A percentile compares a stretch with the other conserved stretches of the same genome.
Conservation (phyloP, 768 basidiomycete species). For the Tephrocybe sp. region DNA sequence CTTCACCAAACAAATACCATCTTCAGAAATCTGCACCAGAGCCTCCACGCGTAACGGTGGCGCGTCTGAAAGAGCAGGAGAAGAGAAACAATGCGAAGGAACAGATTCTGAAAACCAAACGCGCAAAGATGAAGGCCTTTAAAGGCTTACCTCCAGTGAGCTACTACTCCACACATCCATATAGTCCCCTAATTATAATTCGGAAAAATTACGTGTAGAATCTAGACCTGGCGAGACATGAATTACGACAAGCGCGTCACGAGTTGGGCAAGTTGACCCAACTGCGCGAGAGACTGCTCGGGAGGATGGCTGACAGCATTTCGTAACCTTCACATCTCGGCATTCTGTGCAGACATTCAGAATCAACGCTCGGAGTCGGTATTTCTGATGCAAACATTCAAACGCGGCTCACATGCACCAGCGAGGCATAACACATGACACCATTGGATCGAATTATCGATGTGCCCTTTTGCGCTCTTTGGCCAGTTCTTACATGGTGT, state of each 20-base stretch:
- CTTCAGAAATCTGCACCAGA: constrained; percentile 32
- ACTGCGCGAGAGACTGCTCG: constrained; percentile 44
- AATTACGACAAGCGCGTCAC: constrained; percentile 37
- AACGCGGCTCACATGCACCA: too few relatives aligned
- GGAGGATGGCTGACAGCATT: constrained; percentile 44
- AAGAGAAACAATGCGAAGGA: constrained; percentile 34
- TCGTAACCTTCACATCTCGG: constrained; percentile 17
- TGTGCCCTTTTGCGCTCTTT: too few relatives aligned
- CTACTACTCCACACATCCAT: not conserved
- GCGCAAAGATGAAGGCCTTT: constrained; percentile 43
- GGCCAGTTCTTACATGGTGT: too few relatives aligned
- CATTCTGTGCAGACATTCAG: too few relatives aligned
- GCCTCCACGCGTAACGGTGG: constrained; percentile 31
- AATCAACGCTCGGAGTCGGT: too few relatives aligned
- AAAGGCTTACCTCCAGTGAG: constrained; percentile 49
- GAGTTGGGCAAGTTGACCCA: constrained; percentile 46
- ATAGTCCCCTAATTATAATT: not conserved
- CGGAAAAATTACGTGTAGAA: constrained; percentile 34
- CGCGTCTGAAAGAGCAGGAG: constrained; percentile 36
- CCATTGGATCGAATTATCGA: too few relatives aligned
- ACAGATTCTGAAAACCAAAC: constrained; percentile 40
- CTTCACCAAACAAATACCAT: too few relatives aligned
- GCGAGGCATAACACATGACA: too few relatives aligned
- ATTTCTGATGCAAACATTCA: too few relatives aligned
- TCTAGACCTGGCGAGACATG: constrained; percentile 41